These are phyloP conservation scores for Erysiphe neolycopersici DNA, from an alignment of 2,329 filamentous ascomycete genomes.

Conservation along the genomic window DNA sequence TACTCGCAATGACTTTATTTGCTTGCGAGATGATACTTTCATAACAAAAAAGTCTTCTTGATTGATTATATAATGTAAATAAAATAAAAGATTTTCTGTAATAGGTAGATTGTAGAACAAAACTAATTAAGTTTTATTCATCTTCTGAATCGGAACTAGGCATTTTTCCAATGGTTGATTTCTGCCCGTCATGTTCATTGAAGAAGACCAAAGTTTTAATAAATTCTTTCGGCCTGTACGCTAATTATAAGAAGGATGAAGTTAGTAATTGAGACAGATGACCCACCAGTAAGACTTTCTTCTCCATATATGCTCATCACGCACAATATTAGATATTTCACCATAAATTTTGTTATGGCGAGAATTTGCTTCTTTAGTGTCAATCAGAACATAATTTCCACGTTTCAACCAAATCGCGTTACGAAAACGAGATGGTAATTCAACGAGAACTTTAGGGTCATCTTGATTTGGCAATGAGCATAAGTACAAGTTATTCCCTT, in stretches of 20 bases:
- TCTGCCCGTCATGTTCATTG: constrained; percentile 44
- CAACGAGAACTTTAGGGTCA: constrained; percentile 33
- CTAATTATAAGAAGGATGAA: neutral
- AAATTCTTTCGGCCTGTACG: constrained; percentile 51
- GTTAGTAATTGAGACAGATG: too few species aligned
- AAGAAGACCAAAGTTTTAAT: constrained; percentile 32
- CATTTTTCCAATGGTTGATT: constrained; percentile 63
- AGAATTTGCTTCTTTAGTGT: constrained; percentile 36
- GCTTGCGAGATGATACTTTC: neutral
- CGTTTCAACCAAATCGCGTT: constrained; percentile 86
- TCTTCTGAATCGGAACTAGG: constrained; percentile 60
- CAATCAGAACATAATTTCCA: constrained; percentile 64
- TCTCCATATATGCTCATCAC: constrained; percentile 77
- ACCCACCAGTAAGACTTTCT: constrained; percentile 63
- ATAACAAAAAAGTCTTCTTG: too few species aligned
- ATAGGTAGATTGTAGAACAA: too few species aligned
- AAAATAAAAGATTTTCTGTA: too few species aligned
- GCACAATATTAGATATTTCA: constrained; percentile 78
- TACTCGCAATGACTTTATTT: constrained; percentile 12
- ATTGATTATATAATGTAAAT: too few species aligned
- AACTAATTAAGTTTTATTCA: constrained; percentile 11
- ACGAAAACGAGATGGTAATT: constrained; percentile 64
- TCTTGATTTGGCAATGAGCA: constrained; percentile 40
- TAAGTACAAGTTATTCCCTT: constrained; percentile 72
- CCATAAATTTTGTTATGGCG: constrained; percentile 56